These are phyloP conservation scores for Tulasnella sp. DNA, from an alignment of 768 basidiomycete species.

Conservation along the genomic window DNA sequence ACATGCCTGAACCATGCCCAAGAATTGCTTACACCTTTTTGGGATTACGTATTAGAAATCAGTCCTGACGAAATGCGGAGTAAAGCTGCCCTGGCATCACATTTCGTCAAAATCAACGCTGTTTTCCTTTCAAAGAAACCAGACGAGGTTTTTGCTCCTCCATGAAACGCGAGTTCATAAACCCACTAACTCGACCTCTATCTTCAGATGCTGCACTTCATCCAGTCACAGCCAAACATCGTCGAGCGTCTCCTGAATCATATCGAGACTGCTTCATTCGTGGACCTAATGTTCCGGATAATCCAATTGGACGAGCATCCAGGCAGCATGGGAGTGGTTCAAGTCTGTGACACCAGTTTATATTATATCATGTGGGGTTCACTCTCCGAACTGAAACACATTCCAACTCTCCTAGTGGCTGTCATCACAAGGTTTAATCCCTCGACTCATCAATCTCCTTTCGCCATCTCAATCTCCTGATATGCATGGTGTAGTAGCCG, in stretches of 20 bases:
- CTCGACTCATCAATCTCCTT: conserved; percentile 64
- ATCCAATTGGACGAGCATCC: conserved; percentile 81
- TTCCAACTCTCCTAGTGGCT: conserved; percentile 56
- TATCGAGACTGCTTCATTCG: conserved; percentile 79
- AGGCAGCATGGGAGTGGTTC: conserved; percentile 67
- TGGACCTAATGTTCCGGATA: conserved; percentile 81
- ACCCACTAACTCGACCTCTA: conserved; percentile 15
- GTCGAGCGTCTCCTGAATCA: conserved; percentile 73
- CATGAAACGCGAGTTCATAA: not conserved
- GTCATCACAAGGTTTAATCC: conserved; percentile 70
- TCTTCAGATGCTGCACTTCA: conserved; percentile 78
- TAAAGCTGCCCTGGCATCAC: conserved; percentile 74
- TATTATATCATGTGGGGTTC: conserved; percentile 25
- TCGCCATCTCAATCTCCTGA: conserved; percentile 63
- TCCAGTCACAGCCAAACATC: conserved; percentile 67
- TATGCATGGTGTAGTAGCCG: conserved; percentile 74
- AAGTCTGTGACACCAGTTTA: conserved; percentile 50
- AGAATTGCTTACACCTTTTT: conserved; percentile 72
- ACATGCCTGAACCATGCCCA: conserved; percentile 62
- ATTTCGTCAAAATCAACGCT: conserved; percentile 90
- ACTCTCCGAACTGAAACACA: conserved; percentile 19
- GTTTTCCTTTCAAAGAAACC: conserved; percentile 81
- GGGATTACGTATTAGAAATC: conserved; percentile 76
- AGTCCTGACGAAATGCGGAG: conserved; percentile 78
- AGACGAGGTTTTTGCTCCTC: conserved; percentile 36